Evolutionary conservation across 2,329 filamentous ascomycete genomes (phyloP).

Genomic region (Phialophora verrucosa): DNA sequence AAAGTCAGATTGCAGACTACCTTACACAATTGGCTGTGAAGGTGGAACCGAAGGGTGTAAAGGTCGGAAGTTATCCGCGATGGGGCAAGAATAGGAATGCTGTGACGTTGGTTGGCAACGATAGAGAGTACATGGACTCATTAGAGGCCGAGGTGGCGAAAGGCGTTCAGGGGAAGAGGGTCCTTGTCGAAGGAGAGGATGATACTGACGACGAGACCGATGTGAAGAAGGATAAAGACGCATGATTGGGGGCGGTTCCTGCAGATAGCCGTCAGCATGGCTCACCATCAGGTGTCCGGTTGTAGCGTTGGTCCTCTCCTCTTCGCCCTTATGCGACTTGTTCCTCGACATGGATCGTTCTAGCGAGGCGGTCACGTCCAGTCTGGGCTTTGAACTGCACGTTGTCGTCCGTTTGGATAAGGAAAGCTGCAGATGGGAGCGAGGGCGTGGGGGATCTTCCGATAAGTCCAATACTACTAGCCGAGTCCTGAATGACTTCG

Average conservation of each 20-base stretch:
- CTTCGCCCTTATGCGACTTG: not conserved
- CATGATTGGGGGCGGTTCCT: constrained; percentile 14
- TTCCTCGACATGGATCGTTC: not conserved
- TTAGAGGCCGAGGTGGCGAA: constrained; percentile 77
- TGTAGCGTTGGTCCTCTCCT: not conserved
- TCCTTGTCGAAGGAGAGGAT: constrained; percentile 73
- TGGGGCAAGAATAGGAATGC: constrained; percentile 90
- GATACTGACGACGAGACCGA: constrained; percentile 52
- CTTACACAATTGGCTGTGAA: constrained; percentile 77
- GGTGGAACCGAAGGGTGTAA: constrained; percentile 77
- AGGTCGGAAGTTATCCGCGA: constrained; percentile 92
- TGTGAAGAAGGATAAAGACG: constrained; percentile 35
- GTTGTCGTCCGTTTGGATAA: not conserved
- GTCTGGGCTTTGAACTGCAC: not conserved
- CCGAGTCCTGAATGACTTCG: not conserved
- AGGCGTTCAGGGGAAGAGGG: constrained; percentile 74
- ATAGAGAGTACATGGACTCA: constrained; percentile 77
- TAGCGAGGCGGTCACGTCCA: not conserved
- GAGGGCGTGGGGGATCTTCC: constrained; percentile 1
- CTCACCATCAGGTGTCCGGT: not conserved
- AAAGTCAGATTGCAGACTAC: constrained; percentile 83
- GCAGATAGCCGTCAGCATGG: not conserved
- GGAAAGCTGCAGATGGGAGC: not conserved
- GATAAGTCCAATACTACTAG: not conserved
- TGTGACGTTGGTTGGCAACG: constrained; percentile 81